Evolutionary conservation across 805 yeast species (phyloP).

Genomic region (Saccharomycopsis fodiens): DNA sequence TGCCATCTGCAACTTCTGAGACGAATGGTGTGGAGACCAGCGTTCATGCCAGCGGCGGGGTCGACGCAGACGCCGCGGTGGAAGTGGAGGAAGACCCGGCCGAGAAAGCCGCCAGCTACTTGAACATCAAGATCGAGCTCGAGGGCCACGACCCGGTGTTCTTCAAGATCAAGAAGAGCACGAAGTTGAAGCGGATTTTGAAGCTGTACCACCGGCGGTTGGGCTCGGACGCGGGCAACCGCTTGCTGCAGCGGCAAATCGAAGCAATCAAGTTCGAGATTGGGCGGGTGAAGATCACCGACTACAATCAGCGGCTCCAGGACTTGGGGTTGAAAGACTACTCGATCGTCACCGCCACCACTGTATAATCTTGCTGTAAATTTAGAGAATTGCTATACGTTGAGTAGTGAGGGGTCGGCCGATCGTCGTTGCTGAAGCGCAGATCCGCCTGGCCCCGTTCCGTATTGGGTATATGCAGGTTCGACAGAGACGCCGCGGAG

Average conservation of each 20-base stretch:
- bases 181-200: slow-evolving; percentile 18
- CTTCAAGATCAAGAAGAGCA: slow-evolving; percentile 17
- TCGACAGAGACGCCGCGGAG: too few relatives aligned
- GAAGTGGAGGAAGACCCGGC: not conserved
- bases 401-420: too few relatives aligned
- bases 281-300: slow-evolving; percentile 5
- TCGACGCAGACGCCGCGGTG: not conserved
- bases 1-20: not conserved
- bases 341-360: slow-evolving; percentile 9
- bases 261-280: slow-evolving; percentile 8
- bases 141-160: slow-evolving; percentile 7
- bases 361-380: not conserved
- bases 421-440: too few relatives aligned
- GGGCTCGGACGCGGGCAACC: not conserved
- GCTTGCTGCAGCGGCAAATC: slow-evolving; percentile 4
- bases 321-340: slow-evolving; percentile 9
- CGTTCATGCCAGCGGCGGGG: not conserved
- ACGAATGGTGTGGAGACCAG: not conserved
- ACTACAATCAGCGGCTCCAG: slow-evolving; percentile 11
- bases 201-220: slow-evolving; percentile 17
- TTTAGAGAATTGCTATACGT: too few relatives aligned
- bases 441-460: too few relatives aligned
- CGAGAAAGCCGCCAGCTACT: not conserved
- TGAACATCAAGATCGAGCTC: slow-evolving; percentile 18
- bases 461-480: too few relatives aligned